These are phyloP conservation scores for Penicillium sp. DNA, from an alignment of 2,329 filamentous ascomycete species.

Conservation along the genomic window DNA sequence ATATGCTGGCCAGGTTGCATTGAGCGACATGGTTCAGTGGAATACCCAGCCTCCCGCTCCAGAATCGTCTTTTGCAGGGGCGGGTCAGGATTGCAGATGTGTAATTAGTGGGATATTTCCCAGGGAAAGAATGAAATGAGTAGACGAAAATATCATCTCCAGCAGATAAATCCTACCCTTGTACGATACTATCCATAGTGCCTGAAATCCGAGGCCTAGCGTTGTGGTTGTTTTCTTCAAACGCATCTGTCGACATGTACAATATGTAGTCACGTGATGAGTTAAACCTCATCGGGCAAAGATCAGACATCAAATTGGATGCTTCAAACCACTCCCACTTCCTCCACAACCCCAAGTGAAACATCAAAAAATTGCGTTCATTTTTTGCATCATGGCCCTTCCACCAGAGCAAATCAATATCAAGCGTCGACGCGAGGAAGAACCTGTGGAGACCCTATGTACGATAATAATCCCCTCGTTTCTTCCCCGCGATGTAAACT, in stretches of 20 bases:
- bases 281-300: neutral
- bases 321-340: slow-evolving; percentile 5
- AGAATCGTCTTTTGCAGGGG: neutral
- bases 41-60: slow-evolving; percentile 11
- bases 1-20: slow-evolving; percentile 19
- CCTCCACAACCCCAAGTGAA: slow-evolving; percentile 3
- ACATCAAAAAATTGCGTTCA: neutral
- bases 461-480: slow-evolving; percentile 23
- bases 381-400: slow-evolving; percentile 39
- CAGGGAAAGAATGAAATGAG: slow-evolving; percentile 19
- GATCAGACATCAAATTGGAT: slow-evolving; percentile 9
- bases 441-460: slow-evolving; percentile 57
- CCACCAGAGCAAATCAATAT: slow-evolving; percentile 54
- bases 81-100: slow-evolving; percentile 15
- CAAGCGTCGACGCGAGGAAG: slow-evolving; percentile 58
- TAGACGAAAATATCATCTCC: slow-evolving; percentile 17
- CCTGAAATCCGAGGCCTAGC: too few species aligned
- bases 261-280: neutral
- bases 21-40: slow-evolving; percentile 18
- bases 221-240: neutral
- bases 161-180: neutral
- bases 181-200: neutral
- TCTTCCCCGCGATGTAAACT: slow-evolving; percentile 16
- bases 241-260: neutral
- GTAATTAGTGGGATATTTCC: slow-evolving; percentile 22